These are phyloP conservation scores for Fusarium phyllophilum DNA, from an alignment of 2,329 filamentous ascomycete species.

Conservation along the genomic window DNA sequence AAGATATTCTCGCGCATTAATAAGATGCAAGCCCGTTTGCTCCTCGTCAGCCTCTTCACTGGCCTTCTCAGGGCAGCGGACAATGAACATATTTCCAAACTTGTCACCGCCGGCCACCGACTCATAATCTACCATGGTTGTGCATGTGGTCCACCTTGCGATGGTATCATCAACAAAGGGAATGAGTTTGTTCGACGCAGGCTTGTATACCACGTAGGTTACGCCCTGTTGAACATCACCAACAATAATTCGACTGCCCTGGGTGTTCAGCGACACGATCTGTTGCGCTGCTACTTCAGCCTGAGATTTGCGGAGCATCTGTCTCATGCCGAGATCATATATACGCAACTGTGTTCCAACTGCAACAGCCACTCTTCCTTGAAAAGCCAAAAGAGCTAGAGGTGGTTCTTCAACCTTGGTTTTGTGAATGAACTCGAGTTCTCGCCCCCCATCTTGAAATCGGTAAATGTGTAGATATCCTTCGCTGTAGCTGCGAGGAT, in stretches of 20 bases:
- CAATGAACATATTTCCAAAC: slow-evolving; percentile 95
- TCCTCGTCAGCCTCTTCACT: slow-evolving; percentile 94
- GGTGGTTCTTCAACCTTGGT: slow-evolving; percentile 92
- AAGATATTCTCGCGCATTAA: slow-evolving; percentile 89
- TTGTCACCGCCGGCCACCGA: slow-evolving; percentile 95
- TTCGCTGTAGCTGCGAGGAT: slow-evolving; percentile 76
- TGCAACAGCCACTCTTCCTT: slow-evolving; percentile 88
- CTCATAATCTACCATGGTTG: slow-evolving; percentile 97
- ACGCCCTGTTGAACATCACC: slow-evolving; percentile 94
- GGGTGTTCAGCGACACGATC: slow-evolving; percentile 89
- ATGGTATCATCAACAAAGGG: slow-evolving; percentile 93
- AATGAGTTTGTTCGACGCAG: slow-evolving; percentile 88
- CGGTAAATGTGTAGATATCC: slow-evolving; percentile 95
- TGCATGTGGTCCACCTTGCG: slow-evolving; percentile 88
- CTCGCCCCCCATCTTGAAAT: slow-evolving; percentile 85
- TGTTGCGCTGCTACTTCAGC: slow-evolving; percentile 80
- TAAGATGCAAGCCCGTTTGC: slow-evolving; percentile 87
- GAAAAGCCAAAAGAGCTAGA: slow-evolving; percentile 89
- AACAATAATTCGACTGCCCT: slow-evolving; percentile 90
- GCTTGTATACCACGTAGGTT: slow-evolving; percentile 93
- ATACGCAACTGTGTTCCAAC: slow-evolving; percentile 84
- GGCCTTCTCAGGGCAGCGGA: slow-evolving; percentile 86
- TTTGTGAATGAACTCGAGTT: slow-evolving; percentile 95
- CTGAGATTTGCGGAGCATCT: slow-evolving; percentile 91
- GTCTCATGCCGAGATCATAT: slow-evolving; percentile 93